Base-by-base conservation (phyloP, 768 basidiomycete species). In the Gloeostereum incarnatum region DNA sequence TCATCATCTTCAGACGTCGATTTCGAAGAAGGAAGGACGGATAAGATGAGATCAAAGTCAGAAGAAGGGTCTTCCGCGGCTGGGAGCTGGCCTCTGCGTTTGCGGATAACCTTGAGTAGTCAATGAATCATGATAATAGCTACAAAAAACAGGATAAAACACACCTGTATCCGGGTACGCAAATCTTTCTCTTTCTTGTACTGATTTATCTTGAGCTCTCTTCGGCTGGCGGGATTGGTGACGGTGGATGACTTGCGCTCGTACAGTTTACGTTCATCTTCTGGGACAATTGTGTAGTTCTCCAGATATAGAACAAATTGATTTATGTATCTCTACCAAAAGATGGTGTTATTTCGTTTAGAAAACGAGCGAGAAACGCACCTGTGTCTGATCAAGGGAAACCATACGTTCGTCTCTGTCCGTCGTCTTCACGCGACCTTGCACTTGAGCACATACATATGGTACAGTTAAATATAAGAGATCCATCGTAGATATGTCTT, bases 151-250 rank as follows among this genome's bases (percentile, higher is more conserved):
- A 19, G 25, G n/a, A 8, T 9, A 11, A 20, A 14, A 53, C 60
- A 34, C 38, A 86, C 89, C 60, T 89, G 73, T 19, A 97, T 74
- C 41, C 71, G 71, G 14, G 60, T 58, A 38, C 77, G 73, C 20
- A 97, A 59, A 24, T 85, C 82, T 57, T 87, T 93, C 59, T 94
- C 91, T 40, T 75, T 73, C 57, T 81, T 79, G 57, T 78, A 97
- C 53, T 93, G 92, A 44, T 75, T 79, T 45, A 99, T 96, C 65
- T 96, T 99, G 23, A 81, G 56, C 47, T 94, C 91, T 47, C 96
- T 64, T 40, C 83, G 69, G 51, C 71, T 75, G 1, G 75, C 71
- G 14, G 81, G 72, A 55, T 97, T 84, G 7, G 50, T 57, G 35
- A 79, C 57, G n/a, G 62, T 49, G 6, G 66, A 64, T 7, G 69